Percentiles rank a stretch among this genome's conserved stretches.
phyloP scores from a whole-genome alignment of 768 basidiomycete genomes.

The Lanmaoa rubissima region DNA sequence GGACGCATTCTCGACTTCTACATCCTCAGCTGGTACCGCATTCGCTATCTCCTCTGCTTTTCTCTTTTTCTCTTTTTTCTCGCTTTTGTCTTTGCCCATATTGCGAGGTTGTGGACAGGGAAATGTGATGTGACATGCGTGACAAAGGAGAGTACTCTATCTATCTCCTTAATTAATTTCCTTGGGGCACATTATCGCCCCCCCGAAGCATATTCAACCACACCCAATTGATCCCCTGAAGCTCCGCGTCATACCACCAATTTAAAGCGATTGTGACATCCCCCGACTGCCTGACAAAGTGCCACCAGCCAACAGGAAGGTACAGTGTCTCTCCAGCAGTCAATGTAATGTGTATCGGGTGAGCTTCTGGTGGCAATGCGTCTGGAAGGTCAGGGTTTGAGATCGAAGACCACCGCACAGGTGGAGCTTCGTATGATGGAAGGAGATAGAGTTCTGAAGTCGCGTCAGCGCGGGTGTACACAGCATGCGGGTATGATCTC shows the following conservation, averaged over 20 bases:
- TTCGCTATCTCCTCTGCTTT: conserved; percentile 39
- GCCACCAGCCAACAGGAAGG: conserved; percentile 95
- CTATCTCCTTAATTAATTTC: conserved; percentile 33
- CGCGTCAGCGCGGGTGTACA: conserved; percentile 44
- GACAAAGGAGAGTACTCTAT: conserved; percentile 3
- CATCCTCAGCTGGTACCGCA: conserved; percentile 39
- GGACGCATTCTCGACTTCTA: conserved; percentile 42
- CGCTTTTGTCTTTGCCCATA: conserved; percentile 75
- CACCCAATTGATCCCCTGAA: conserved; percentile 69
- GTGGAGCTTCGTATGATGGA: conserved; percentile 35
- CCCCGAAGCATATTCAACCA: conserved; percentile 61
- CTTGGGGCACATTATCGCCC: conserved; percentile 18
- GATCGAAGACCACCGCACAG: conserved; percentile 83
- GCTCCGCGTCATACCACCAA: conserved; percentile 89
- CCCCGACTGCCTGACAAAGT: conserved; percentile 75
- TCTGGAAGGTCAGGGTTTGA: conserved; percentile 50
- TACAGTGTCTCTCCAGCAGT: conserved; percentile 77
- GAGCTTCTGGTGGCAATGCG: conserved; percentile 49
- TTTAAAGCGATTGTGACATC: conserved; percentile 70
- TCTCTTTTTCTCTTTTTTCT: conserved; percentile 73
- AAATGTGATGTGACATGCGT: conserved; percentile 23
- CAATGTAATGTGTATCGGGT: conserved; percentile 66
- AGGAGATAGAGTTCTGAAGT: conserved; percentile 27
- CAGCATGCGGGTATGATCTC: conserved; percentile 62
- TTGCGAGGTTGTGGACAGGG: conserved; percentile 1